These are phyloP conservation scores for Verticillium tricorpus DNA, from an alignment of 2,329 filamentous ascomycete genomes.

Conservation along the genomic window DNA sequence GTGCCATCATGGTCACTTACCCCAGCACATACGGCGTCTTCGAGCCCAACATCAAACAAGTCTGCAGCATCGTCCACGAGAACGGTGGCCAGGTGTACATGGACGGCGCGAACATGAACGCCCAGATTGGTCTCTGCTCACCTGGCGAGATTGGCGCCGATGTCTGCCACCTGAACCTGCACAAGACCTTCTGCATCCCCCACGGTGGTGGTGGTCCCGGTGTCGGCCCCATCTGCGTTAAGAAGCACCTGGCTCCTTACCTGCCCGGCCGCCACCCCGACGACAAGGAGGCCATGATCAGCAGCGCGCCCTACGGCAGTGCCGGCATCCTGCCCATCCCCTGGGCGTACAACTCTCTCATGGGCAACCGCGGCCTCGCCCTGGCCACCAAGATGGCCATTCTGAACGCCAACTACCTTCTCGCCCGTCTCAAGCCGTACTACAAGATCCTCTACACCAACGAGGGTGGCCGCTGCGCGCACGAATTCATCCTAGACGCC, in stretches of 20 bases:
- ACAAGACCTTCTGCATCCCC: constrained; percentile 99
- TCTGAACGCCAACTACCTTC: constrained; percentile 97
- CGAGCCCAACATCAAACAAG: constrained; percentile 82
- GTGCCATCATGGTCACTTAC: constrained; percentile 95
- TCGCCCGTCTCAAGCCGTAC: constrained; percentile 78
- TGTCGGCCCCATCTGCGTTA: constrained; percentile 90
- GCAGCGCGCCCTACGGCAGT: constrained; percentile 80
- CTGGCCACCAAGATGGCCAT: constrained; percentile 88
- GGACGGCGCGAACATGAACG: constrained; percentile 99
- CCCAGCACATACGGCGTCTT: constrained; percentile 94
- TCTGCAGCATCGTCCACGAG: constrained; percentile 78
- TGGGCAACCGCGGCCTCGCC: constrained; percentile 77
- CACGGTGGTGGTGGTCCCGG: constrained; percentile 93
- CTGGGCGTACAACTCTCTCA: constrained; percentile 93
- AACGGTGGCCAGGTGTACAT: constrained; percentile 95
- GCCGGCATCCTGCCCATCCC: constrained; percentile 91
- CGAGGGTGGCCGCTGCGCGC: constrained; percentile 78
- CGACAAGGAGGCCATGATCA: constrained; percentile 54
- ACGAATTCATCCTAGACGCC: constrained; percentile 94
- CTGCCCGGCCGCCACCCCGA: constrained; percentile 53
- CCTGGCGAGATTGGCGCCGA: constrained; percentile 94
- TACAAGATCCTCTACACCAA: constrained; percentile 96
- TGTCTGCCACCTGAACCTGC: constrained; percentile 93
- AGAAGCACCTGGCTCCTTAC: constrained; percentile 70
- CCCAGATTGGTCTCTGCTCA: constrained; percentile 91